These are phyloP conservation scores for Erythrophleum ivorense DNA, from an alignment of 331 rosid species.

Conservation along the genomic window DNA sequence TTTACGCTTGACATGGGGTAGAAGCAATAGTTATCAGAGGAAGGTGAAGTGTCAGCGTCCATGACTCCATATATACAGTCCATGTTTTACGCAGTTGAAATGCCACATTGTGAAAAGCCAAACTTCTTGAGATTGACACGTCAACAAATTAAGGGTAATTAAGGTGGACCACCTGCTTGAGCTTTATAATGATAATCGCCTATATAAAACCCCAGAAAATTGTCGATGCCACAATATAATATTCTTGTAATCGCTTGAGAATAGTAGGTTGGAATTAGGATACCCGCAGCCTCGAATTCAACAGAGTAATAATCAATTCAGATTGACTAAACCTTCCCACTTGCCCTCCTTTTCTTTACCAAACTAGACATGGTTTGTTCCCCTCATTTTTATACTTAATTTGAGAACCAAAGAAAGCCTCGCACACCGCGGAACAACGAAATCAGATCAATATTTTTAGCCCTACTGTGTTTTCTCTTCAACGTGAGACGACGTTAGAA, in stretches of 20 bases:
- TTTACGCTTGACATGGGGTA: constrained; percentile 15
- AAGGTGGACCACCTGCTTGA: constrained; percentile 20
- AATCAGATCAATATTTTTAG: not conserved
- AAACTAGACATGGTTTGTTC: constrained; percentile 30
- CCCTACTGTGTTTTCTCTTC: not conserved
- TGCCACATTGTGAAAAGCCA: constrained; percentile 1
- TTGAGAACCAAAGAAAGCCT: not conserved
- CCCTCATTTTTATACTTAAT: not conserved
- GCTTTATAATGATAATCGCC: not conserved
- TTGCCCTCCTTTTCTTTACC: constrained; percentile 39
- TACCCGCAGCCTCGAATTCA: constrained; percentile 31
- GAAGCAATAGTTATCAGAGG: constrained; percentile 3
- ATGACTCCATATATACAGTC: not conserved
- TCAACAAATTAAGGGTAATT: constrained; percentile 34
- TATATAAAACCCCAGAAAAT: constrained; percentile 20
- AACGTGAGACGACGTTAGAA: not conserved
- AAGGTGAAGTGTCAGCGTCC: constrained; percentile 40
- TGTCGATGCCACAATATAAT: not conserved
- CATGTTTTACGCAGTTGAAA: not conserved
- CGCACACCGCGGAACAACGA: not conserved
- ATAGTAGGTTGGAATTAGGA: constrained; percentile 37
- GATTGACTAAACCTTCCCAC: constrained; percentile 40
- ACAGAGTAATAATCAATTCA: constrained; percentile 31
- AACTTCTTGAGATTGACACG: constrained; percentile 32
- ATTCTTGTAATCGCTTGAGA: not conserved